phyloP scores from a whole-genome alignment of 495 filamentous ascomycete genomes.

The Trypethelium eluteriae region DNA sequence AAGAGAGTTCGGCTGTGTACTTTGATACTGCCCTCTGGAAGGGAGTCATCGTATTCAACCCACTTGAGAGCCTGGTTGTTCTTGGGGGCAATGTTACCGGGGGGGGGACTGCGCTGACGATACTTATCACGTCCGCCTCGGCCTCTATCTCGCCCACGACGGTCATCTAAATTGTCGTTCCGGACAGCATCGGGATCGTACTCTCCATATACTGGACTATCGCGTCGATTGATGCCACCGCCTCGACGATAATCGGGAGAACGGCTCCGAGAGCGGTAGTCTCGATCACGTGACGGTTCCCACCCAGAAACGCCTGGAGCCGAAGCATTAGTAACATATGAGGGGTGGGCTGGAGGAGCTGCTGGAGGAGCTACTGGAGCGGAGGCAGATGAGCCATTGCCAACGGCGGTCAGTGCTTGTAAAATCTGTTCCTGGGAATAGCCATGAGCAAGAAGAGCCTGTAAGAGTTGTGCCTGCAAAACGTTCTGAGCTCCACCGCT shows the following conservation, averaged over 20 bases:
- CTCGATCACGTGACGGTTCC: constrained; percentile 17
- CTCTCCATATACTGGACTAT: constrained; percentile 62
- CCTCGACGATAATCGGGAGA: constrained; percentile 32
- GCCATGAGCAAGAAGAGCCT: not conserved
- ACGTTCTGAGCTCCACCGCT: constrained; percentile 6
- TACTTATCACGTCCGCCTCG: constrained; percentile 47
- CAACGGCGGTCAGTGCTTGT: not conserved
- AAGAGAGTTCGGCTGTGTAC: constrained; percentile 93
- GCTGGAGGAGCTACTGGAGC: not conserved
- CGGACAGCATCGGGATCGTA: constrained; percentile 32
- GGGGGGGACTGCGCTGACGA: constrained; percentile 74
- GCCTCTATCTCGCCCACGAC: constrained; percentile 23
- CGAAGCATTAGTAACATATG: not conserved
- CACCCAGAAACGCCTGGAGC: constrained; percentile 8
- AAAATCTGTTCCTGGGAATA: constrained; percentile 8
- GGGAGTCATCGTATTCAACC: constrained; percentile 67
- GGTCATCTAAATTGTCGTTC: constrained; percentile 19
- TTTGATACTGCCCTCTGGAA: constrained; percentile 73
- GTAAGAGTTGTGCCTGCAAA: constrained; percentile 12
- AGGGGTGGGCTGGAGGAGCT: constrained; percentile 6
- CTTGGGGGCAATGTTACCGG: constrained; percentile 47
- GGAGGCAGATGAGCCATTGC: not conserved
- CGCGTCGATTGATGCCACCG: constrained; percentile 32
- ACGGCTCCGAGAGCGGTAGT: constrained; percentile 26
- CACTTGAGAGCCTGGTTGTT: constrained; percentile 46